Conservation (phyloP, 1,139 yeast species). For the Komagataea norvegica region DNA sequence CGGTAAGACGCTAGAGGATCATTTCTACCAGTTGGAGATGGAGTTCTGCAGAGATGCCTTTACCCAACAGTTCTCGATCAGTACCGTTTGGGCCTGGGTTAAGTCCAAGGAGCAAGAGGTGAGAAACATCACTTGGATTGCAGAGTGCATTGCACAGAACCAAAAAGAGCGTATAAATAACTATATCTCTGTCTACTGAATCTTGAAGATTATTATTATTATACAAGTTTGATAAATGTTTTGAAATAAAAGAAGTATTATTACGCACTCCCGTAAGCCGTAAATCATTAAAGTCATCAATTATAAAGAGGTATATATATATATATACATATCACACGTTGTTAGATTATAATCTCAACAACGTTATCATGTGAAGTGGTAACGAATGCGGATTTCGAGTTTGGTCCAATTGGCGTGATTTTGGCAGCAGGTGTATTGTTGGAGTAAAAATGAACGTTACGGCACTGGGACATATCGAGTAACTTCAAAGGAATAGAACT, state of each 20-base stretch:
- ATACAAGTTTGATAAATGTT: not conserved
- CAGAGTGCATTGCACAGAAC: conserved; percentile 91
- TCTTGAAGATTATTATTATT: not conserved
- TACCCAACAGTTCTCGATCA: conserved; percentile 91
- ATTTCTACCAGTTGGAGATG: conserved; percentile 90
- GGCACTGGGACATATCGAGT: conserved; percentile 66
- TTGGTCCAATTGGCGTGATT: conserved; percentile 42
- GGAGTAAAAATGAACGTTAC: conserved; percentile 53
- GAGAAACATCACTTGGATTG: conserved; percentile 96
- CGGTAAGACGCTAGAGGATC: conserved; percentile 78
- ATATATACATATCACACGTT: not conserved
- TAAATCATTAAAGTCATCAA: conserved; percentile 7
- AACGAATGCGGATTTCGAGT: conserved; percentile 52
- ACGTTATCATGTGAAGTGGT: conserved; percentile 51
- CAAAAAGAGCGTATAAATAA: conserved; percentile 79
- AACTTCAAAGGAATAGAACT: conserved; percentile 50
- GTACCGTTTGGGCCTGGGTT: conserved; percentile 95
- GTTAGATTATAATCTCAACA: conserved; percentile 44
- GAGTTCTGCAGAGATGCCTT: conserved; percentile 86
- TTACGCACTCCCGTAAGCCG: not conserved
- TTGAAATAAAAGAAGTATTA: not conserved
- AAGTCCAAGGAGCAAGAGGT: conserved; percentile 95
- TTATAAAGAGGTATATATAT: not conserved
- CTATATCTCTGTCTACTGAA: conserved; percentile 64
- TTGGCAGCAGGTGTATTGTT: conserved; percentile 54